These are phyloP conservation scores for Hypomontagnella monticulosa DNA, from an alignment of 495 filamentous ascomycete genomes.

Conservation along the genomic window DNA sequence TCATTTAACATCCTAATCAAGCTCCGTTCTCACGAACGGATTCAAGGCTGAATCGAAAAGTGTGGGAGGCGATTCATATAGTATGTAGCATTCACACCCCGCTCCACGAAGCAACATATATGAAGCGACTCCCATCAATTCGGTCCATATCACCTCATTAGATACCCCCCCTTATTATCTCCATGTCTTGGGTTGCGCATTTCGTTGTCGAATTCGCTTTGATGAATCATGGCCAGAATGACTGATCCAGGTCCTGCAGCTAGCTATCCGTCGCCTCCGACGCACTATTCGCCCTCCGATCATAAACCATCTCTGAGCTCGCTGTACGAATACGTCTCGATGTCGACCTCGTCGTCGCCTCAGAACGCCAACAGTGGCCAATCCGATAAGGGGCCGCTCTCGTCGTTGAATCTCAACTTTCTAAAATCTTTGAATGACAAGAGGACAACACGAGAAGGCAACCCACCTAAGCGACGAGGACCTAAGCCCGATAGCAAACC, in stretches of 20 bases:
- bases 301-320: slow-evolving; percentile 48
- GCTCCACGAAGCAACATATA: slow-evolving; percentile 34
- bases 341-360: slow-evolving; percentile 57
- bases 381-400: slow-evolving; percentile 62
- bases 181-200: slow-evolving; percentile 22
- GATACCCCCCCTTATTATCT: slow-evolving; percentile 25
- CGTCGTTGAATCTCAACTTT: slow-evolving; percentile 63
- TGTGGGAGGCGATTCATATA: slow-evolving; percentile 40
- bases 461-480: slow-evolving; percentile 86
- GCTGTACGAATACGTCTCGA: slow-evolving; percentile 48
- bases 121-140: slow-evolving; percentile 39
- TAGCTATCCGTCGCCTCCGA: slow-evolving; percentile 54
- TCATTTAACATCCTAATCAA: slow-evolving; percentile 10
- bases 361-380: slow-evolving; percentile 45
- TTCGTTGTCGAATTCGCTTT: slow-evolving; percentile 12
- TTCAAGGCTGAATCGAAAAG: slow-evolving; percentile 32
- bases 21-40: slow-evolving; percentile 18
- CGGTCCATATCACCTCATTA: slow-evolving; percentile 23
- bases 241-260: slow-evolving; percentile 43
- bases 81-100: slow-evolving; percentile 41
- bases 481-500: slow-evolving; percentile 98
- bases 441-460: slow-evolving; percentile 78
- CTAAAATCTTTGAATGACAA: slow-evolving; percentile 70
- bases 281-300: slow-evolving; percentile 48
- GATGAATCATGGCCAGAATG: slow-evolving; percentile 42